Conservation (phyloP, 441 rosid genomes). For the Aleurites moluccanus region DNA sequence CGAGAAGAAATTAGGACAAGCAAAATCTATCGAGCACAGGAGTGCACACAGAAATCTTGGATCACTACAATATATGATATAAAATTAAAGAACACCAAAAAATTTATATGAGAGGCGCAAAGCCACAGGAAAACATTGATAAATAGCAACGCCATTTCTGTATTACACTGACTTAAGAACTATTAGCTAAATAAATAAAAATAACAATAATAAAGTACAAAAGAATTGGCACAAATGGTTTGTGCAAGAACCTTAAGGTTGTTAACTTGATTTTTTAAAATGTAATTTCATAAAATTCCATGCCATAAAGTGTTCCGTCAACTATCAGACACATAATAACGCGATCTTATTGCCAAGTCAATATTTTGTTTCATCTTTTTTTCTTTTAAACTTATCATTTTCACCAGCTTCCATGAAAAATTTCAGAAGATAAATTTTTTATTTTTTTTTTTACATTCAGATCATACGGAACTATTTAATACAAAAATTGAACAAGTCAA, state of each 20-base stretch:
- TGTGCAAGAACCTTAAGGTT: background rate
- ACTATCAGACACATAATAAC: background rate
- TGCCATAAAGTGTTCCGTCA: background rate
- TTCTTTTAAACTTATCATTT: background rate
- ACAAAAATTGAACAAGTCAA: background rate
- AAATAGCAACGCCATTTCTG: background rate
- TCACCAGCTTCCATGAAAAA: constrained; percentile 1
- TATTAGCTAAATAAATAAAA: background rate
- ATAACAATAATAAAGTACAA: background rate
- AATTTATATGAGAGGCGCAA: too few species aligned
- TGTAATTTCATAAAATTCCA: background rate
- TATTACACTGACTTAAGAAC: background rate
- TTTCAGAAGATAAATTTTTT: background rate
- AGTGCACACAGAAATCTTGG: background rate
- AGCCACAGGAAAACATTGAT: background rate
- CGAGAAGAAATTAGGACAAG: background rate
- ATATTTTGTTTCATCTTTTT: background rate
- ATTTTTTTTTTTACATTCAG: background rate
- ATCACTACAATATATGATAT: background rate
- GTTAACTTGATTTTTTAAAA: background rate
- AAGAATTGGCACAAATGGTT: background rate
- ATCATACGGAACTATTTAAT: constrained; percentile 3
- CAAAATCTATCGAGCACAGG: background rate
- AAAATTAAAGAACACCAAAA: background rate
- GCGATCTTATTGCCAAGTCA: background rate